Evolutionary conservation across 768 basidiomycete genomes (phyloP).

Genomic region (Phlegmacium glaucopus): DNA sequence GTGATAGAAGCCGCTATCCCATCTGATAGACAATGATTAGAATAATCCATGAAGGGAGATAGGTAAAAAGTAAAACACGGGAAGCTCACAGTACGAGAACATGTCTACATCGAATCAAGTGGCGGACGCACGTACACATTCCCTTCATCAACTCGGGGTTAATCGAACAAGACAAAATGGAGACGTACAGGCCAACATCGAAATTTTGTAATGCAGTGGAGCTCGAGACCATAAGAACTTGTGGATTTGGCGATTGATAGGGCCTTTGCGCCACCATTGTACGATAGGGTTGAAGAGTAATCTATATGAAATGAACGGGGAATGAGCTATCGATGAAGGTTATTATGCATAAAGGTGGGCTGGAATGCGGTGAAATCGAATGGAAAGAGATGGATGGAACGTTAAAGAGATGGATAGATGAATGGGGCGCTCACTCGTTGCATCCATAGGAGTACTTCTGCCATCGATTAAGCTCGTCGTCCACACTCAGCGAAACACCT

Average conservation of each 20-base stretch:
- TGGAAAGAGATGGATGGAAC: slow-evolving; percentile 15
- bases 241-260: slow-evolving; percentile 74
- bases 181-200: slow-evolving; percentile 62
- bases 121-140: no score
- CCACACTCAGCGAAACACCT: slow-evolving; percentile 83
- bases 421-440: slow-evolving; percentile 50
- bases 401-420: slow-evolving; percentile 16
- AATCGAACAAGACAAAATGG: background rate
- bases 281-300: slow-evolving; percentile 81
- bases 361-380: no score
- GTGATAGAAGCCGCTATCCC: slow-evolving; percentile 68
- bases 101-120: slow-evolving; percentile 31
- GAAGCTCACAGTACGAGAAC: slow-evolving; percentile 48
- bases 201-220: slow-evolving; percentile 80
- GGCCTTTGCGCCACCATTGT: slow-evolving; percentile 74
- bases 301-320: slow-evolving; percentile 28
- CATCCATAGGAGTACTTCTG: slow-evolving; percentile 72
- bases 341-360: no score
- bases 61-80: background rate
- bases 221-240: slow-evolving; percentile 72
- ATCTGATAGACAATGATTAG: slow-evolving; percentile 23
- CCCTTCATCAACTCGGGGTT: no score
- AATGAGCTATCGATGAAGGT: no score
- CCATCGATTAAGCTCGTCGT: slow-evolving; percentile 90
- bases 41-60: background rate